Base-by-base conservation (phyloP, 345 rosid genomes). In the Eucalyptus erythrocorys region DNA sequence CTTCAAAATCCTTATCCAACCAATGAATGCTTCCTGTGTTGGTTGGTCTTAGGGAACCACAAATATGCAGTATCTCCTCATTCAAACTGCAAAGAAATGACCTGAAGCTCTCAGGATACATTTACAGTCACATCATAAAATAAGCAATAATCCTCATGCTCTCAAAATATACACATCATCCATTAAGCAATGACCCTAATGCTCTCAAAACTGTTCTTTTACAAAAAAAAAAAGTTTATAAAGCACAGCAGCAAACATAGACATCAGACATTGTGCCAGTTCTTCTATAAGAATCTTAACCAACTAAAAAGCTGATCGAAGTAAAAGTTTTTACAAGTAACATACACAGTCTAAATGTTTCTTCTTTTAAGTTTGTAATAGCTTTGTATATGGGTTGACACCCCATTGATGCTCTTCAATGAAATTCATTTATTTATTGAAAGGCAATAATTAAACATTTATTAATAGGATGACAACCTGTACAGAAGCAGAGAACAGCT, bases 31-130 rank as follows among this genome's bases (percentile, higher is more conserved):
- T 94, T 92, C 99, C 96, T 48, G 98, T 96, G 88, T 91, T 90
- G 61, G 88, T 92, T 34, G 93, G 92, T 80, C 91, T 89, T 86
- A 96, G 88, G 16, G 99, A 95, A 61, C 99, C 97, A 66, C 91
- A 91, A 88, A 96, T 94, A 91, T 94, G 96, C 90, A 95, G 89
- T 48, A 93, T 93, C 91, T 97, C 98, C 90, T 95, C 95, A 90
- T 96, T 96, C 86, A 95, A 92, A 92, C 97, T 96, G 95, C 94
- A 93, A 88, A 87, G 57, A 81, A 64, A 66, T n/a, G 86, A 89
- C 79, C 81, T 66, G 34, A 59, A 30, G 80, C 37, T 87, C n/a
- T 64, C 85, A 86, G 91, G 89, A 89, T 42, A 24, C 85, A 51
- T 86, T 13, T 13, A 76, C 86, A 68, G 40, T 79, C 19, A 17